Evolutionary conservation across 805 yeast species (phyloP), one percentile per base, ranked within the genome.

Genomic region (Kuraishia piskuri): DNA sequence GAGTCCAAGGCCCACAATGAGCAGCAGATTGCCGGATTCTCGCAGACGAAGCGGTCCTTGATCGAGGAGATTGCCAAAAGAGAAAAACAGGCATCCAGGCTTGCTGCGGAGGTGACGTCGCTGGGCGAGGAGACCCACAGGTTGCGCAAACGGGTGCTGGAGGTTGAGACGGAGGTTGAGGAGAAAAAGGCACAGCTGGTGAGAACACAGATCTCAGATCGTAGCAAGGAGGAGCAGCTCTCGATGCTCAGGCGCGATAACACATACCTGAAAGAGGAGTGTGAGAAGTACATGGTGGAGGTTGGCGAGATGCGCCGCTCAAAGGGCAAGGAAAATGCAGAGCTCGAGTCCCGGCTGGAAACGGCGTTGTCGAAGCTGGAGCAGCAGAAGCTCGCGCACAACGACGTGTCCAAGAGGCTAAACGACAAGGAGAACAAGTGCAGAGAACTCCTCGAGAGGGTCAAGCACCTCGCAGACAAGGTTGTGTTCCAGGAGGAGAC

Each of bases 391-490:
- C 45, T 60, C 2, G 57, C 70, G 0, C 62, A 65, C 47, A 71
- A 71, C 5, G 61, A 63, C 19, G 56, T 78, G 22, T 52, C 64
- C 2, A 62, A 66, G 2, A 69, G 75, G 45, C 63, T 74, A 45
- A 64, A 68, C 2, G 72, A 73, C 2, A 58, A 72, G 3, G 65
- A 76, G 1, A 55, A 65, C 7, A 68, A 68, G 49, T 63, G 76
- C 57, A 77, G 83, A 55, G 66, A 71, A 50, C 61, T 79, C 4
- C 63, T 78, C 24, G 58, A 71, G 1, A 72, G 78, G 53, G 64
- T 81, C 23, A 79, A 78, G 57, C 68, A 73, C 3, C 63, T 84
- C 24, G 74, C 74, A 22, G 80, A 76, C 57, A 69, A 74, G 24
- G 57, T 69, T 12, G 64, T 74, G 1, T 54, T 64, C 1, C 73